Evolutionary conservation across 83 land plant genomes (phyloP), one percentile per base, ranked within the genome.

Genomic region (Larix sibirica): DNA sequence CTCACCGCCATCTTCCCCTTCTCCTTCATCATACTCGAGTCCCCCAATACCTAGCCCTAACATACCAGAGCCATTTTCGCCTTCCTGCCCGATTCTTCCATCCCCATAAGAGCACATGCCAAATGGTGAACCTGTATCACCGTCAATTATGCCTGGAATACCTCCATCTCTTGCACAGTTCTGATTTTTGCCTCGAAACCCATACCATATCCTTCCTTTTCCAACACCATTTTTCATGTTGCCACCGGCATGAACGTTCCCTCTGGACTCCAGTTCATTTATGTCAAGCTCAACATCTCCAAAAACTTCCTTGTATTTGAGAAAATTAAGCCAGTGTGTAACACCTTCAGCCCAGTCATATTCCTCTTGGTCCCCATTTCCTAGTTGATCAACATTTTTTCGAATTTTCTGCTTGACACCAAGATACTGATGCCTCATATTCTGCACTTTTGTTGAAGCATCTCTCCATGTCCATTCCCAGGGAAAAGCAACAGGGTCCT

Each of bases 381-480:
- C 79, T 21, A 64, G 58, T 21, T 21, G 63, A 21, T 79, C 76
- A 9, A 74, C 73, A 47, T 26, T 77, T 56, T 56, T 77, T 50
- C 79, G 38, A 66, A 90, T 88, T 87, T 92, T 92, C 82, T 83
- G 92, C 85, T 92, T 92, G 79, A 92, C 94, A 40, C 84, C 81
- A 47, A 92, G 79, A 81, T 87, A 92, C 88, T 90, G 94, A 58
- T 92, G 90, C 38, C 94, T 82, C 94, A 92, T 92, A 88, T 92
- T 92, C 87, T 92, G 94, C 83, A 92, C 84, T 83, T 92, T 92
- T 84, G 88, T 77, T 79, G 90, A 92, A n/a, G 88, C 87, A 82
- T 92, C 94, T 4, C 90, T 87, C 94, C 94, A 92, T 12, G 94
- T 84, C 94, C 94, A 92, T 33, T 80, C 85, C 90, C 88, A 92